Conservation (phyloP, 1,284 basidiomycete genomes). For the Malassezia sp. region DNA sequence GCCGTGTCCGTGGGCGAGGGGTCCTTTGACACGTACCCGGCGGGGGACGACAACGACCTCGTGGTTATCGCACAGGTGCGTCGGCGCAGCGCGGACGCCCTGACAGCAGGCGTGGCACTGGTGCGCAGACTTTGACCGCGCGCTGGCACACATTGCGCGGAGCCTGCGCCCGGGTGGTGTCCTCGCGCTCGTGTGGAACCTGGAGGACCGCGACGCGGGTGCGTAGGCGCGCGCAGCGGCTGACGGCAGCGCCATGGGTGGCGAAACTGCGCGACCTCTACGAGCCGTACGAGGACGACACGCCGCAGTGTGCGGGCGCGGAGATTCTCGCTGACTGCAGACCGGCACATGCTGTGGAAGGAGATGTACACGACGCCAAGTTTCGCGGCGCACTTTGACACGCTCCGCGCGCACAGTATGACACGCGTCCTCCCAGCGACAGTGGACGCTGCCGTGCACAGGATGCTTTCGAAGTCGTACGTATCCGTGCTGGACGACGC, state of each 20-base stretch:
- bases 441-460: constrained; percentile 23
- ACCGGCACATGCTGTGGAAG: constrained; percentile 37
- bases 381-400: constrained; percentile 15
- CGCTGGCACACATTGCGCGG: constrained; percentile 21
- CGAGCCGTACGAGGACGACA: constrained; percentile 31
- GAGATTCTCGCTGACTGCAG: constrained; percentile 3
- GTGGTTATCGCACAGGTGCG: constrained; percentile 37
- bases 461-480: constrained; percentile 33
- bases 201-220: constrained; percentile 35
- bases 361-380: constrained; percentile 30
- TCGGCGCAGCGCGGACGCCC: constrained; percentile 2
- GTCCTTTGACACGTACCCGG: constrained; percentile 29
- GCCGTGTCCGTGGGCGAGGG: constrained; percentile 26
- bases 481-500: constrained; percentile 27
- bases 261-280: constrained; percentile 32
- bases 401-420: constrained; percentile 20
- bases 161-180: constrained; percentile 25
- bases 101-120: constrained; percentile 44
- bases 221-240: not conserved
- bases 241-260: constrained; percentile 28
- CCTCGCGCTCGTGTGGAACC: constrained; percentile 39
- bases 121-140: constrained; percentile 29
- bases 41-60: constrained; percentile 21
- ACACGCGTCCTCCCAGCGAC: constrained; percentile 30
- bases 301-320: constrained; percentile 26